Percentiles rank a stretch among this genome's conserved stretches.
phyloP scores from a whole-genome alignment of 345 rosid genomes.

The Citrus glauca region DNA sequence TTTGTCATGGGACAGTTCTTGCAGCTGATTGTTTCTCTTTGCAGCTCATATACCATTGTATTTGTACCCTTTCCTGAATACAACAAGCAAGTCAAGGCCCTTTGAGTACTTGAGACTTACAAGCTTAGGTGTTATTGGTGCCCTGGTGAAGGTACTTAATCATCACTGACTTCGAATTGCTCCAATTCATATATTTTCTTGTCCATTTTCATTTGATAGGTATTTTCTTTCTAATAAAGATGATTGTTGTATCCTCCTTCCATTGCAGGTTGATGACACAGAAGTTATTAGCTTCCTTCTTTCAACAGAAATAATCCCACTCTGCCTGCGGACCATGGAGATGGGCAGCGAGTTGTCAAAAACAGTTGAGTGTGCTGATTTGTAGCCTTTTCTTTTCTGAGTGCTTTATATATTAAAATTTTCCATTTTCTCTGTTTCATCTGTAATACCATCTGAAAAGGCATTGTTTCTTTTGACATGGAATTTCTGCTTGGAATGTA shows the following conservation, averaged over 20 bases:
- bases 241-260: background rate
- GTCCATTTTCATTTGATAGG: background rate
- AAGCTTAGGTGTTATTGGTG: constrained; percentile 98
- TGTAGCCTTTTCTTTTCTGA: background rate
- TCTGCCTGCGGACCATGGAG: constrained; percentile 96
- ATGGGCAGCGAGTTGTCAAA: constrained; percentile 98
- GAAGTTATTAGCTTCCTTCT: constrained; percentile 97
- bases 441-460: background rate
- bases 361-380: constrained; percentile 61
- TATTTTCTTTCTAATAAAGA: background rate
- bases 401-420: background rate
- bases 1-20: background rate
- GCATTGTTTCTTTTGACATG: background rate
- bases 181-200: background rate
- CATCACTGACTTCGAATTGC: constrained; percentile 6
- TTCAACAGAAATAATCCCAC: constrained; percentile 87
- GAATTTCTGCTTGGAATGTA: background rate
- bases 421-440: background rate
- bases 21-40: constrained; percentile 10
- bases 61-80: constrained; percentile 90
- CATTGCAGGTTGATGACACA: constrained; percentile 85
- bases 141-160: constrained; percentile 83
- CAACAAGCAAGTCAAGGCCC: constrained; percentile 95
- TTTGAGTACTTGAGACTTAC: constrained; percentile 94
- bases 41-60: constrained; percentile 97